Percentiles rank a stretch among this genome's conserved stretches.
These are phyloP conservation scores for Phytophthora tubulina DNA, from an alignment of 352 stramenopile genomes.

Conservation along the genomic window DNA sequence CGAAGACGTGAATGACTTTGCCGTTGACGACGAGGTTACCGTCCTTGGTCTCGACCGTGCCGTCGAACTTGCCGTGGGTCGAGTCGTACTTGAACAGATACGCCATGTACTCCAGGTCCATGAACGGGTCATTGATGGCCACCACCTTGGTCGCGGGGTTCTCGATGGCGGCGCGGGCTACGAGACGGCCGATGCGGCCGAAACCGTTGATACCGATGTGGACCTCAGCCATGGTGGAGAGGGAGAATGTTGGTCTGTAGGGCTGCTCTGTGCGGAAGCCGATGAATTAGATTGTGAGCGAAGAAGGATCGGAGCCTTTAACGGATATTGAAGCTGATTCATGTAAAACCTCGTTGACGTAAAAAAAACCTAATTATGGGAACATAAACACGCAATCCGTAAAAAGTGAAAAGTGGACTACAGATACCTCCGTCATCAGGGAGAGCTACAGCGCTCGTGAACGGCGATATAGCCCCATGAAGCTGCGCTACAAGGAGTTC, in stretches of 20 bases:
- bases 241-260: not conserved
- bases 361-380: too few species aligned
- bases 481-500: too few species aligned
- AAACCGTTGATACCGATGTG: slow-evolving; percentile 99
- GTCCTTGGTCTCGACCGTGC: slow-evolving; percentile 82
- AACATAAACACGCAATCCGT: too few species aligned
- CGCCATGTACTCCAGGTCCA: slow-evolving; percentile 96
- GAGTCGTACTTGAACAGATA: slow-evolving; percentile 94
- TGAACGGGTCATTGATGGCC: slow-evolving; percentile 96
- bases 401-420: too few species aligned
- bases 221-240: slow-evolving; percentile 46
- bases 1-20: slow-evolving; percentile 93
- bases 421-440: too few species aligned
- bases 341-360: too few species aligned
- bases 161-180: slow-evolving; percentile 91
- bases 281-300: too few species aligned
- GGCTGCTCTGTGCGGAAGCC: too few species aligned
- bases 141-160: slow-evolving; percentile 91
- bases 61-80: slow-evolving; percentile 91
- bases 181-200: slow-evolving; percentile 97
- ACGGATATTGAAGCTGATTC: too few species aligned
- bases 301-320: too few species aligned
- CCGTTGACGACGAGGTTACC: slow-evolving; percentile 93
- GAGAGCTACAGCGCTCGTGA: too few species aligned
- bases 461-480: too few species aligned